Percentiles rank a stretch among this genome's conserved stretches.
Conservation (phyloP, 306 rosid genomes). For the Prunus salicina region DNA sequence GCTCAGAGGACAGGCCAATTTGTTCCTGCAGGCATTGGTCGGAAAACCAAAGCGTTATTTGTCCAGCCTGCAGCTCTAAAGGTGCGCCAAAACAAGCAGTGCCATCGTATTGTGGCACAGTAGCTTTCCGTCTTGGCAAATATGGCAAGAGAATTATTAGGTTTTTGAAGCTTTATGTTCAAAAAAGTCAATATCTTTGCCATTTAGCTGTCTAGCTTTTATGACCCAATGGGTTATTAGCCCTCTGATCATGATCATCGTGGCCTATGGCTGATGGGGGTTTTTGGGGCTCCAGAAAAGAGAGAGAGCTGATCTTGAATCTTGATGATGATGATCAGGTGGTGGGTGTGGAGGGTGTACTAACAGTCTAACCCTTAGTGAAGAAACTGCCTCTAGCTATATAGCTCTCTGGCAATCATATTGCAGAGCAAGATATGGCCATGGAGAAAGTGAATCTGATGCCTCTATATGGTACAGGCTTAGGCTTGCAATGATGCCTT, state of each 20-base stretch:
- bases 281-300: background rate
- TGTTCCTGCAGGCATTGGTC: conserved; percentile 22
- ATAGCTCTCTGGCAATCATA: conserved; percentile 37
- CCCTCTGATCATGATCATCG: background rate
- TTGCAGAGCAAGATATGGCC: conserved; percentile 44
- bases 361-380: background rate
- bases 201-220: background rate
- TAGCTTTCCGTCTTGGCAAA: conserved; percentile 31
- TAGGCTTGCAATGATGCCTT: conserved; percentile 51
- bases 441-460: conserved; percentile 38
- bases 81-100: conserved; percentile 1
- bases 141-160: conserved; percentile 27
- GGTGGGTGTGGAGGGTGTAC: background rate
- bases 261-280: background rate
- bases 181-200: conserved; percentile 13
- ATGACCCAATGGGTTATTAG: background rate
- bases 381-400: background rate
- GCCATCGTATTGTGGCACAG: conserved; percentile 6
- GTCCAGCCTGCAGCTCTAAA: too few species aligned
- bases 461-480: conserved; percentile 11
- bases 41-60: conserved; percentile 15
- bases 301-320: too few species aligned
- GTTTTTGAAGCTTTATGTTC: conserved; percentile 14
- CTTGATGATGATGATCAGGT: background rate
- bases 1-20: conserved; percentile 1